phyloP scores from a whole-genome alignment of 2,329 filamentous ascomycete genomes.

The Taxawa tesnikishii region DNA sequence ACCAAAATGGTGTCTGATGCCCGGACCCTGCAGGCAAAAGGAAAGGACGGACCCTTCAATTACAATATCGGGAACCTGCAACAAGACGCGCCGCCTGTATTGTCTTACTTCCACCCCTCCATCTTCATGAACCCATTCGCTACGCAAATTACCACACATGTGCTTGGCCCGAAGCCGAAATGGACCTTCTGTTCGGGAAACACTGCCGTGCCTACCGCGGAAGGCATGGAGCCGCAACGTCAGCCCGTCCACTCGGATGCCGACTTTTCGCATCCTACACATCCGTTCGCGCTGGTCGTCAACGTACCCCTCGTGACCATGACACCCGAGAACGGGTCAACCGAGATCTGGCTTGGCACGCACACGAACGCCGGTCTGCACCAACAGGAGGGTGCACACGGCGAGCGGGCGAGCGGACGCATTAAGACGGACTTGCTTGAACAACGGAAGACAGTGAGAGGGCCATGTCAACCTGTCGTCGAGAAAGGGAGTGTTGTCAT shows the following conservation, averaged over 20 bases:
- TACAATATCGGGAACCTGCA: constrained; percentile 52
- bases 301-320: constrained; percentile 43
- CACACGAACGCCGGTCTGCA: constrained; percentile 25
- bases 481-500: constrained; percentile 45
- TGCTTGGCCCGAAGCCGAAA: constrained; percentile 42
- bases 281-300: constrained; percentile 43
- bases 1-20: constrained; percentile 48
- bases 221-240: constrained; percentile 21
- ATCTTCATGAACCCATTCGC: constrained; percentile 47
- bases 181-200: constrained; percentile 50
- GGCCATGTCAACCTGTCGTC: constrained; percentile 39
- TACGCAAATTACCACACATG: constrained; percentile 42
- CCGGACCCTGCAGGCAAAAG: constrained; percentile 34
- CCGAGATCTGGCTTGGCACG: constrained; percentile 48
- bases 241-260: constrained; percentile 49
- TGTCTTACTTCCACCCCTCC: constrained; percentile 33
- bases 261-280: constrained; percentile 42
- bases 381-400: constrained; percentile 39
- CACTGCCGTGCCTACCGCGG: constrained; percentile 39
- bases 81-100: constrained; percentile 44
- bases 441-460: constrained; percentile 22
- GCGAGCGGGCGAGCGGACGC: constrained; percentile 39
- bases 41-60: constrained; percentile 47
- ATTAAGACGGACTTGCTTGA: constrained; percentile 33
- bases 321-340: constrained; percentile 42